Base-by-base conservation (phyloP, 2,329 filamentous ascomycete species). In the Ophiostoma sp. region DNA sequence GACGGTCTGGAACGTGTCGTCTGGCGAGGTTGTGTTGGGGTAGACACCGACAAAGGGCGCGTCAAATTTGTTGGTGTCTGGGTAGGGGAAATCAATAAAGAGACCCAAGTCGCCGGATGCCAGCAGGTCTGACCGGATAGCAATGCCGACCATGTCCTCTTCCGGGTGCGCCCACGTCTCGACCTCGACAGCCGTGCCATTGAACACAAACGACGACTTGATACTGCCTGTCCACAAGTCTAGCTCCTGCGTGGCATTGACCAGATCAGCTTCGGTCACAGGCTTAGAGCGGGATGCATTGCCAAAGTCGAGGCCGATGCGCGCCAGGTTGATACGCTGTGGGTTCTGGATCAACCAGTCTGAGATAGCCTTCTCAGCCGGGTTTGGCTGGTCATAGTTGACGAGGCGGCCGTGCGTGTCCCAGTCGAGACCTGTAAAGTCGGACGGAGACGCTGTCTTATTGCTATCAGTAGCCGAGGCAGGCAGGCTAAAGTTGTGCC, bases 11-110 rank as follows among this genome's bases (percentile, higher is more conserved):
- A 85, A 87, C 2, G 77, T 81, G 75, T 87, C 85, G 17, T 82
- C 82, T 28, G 22, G 7, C 7, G 36, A 6, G 9, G 39, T 7
- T 22, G 9, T 50, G 25, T 48, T 71, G 0, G 36, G 85, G 79
- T 84, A 87, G 4, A 86, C 78, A 0, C 86, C 86, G 1, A 88
- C 86, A 74, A 85, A 88, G 0, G 87, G 86, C 1, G 85, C 85
- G 50, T 88, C 85, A 72, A 88, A 88, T 75, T 88, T 87, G 75
- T 86, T 85, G 33, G 78, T 78, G 19, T 82, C 84, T 25, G 85
- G 81, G 71, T 85, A 84, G 2, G 87, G 86, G 72, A 86, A 88
- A 71, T 88, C 86, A 72, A 88, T 83, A 75, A 87, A 87, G 6
- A 88, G 77, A 0, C 84, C 83, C 8, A 88, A 77, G 4, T 77